phyloP scores from a whole-genome alignment of 768 basidiomycete species.

The Postia placenta region DNA sequence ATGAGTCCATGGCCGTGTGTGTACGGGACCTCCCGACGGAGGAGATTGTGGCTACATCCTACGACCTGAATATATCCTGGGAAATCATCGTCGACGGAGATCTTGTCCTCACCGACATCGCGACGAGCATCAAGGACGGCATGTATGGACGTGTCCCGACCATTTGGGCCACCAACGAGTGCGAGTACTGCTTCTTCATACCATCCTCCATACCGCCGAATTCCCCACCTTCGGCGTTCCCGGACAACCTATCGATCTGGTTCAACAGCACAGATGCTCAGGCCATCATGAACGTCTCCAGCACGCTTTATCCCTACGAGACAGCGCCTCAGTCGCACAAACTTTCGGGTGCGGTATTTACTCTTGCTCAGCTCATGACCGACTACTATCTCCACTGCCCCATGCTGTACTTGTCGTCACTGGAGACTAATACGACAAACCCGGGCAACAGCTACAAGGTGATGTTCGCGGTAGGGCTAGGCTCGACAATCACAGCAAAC shows the following conservation, averaged over 20 bases:
- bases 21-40: background rate
- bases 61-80: slow-evolving; percentile 3
- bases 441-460: slow-evolving; percentile 8
- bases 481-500: slow-evolving; percentile 6
- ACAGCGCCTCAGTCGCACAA: slow-evolving; percentile 4
- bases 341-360: slow-evolving; percentile 4
- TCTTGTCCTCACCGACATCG: slow-evolving; percentile 7
- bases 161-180: slow-evolving; percentile 8
- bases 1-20: slow-evolving; percentile 3
- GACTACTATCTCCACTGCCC: slow-evolving; percentile 8
- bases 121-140: slow-evolving; percentile 7
- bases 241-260: slow-evolving; percentile 5
- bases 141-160: slow-evolving; percentile 8
- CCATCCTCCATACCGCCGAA: slow-evolving; percentile 4
- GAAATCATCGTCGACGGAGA: slow-evolving; percentile 7
- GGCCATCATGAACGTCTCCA: slow-evolving; percentile 2
- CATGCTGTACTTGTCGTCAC: slow-evolving; percentile 5
- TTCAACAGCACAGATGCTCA: slow-evolving; percentile 8
- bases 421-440: slow-evolving; percentile 6
- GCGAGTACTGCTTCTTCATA: slow-evolving; percentile 10
- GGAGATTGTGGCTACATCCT: slow-evolving; percentile 3
- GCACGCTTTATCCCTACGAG: slow-evolving; percentile 5
- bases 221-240: slow-evolving; percentile 3
- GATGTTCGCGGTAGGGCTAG: slow-evolving; percentile 6
- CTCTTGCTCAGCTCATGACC: slow-evolving; percentile 6